Evolutionary conservation across 345 rosid genomes (phyloP), one percentile per base, ranked within the genome.

Genomic region (Acer yangbiense): DNA sequence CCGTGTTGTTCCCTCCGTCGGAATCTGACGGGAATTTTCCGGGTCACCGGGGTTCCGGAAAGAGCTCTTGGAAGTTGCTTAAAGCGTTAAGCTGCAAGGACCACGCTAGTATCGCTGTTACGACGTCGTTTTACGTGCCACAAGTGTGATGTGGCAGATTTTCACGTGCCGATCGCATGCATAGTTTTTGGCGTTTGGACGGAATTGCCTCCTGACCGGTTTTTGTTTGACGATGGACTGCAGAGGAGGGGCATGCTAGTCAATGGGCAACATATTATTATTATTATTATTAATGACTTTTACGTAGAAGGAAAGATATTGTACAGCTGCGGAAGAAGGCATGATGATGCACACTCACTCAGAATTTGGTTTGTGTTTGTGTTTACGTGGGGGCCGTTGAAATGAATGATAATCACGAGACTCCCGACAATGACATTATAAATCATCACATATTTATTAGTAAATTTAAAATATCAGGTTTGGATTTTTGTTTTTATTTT

Each of bases 11-110:
- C 35, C 80, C 86, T 0, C 29, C 84, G 39, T 20, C 65, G 71
- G 86, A 84, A 1, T 4, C 65, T 10, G 68, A 77, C 0, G 80
- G 76, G 41, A 82, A 78, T 2, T 25, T 65, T 5, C 81, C 87
- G 18, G 58, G 41, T 10, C 58, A 79, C 75, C 76, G 82, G 74
- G 82, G 78, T 46, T 57, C 89, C 12, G 72, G 88, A 48, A 85
- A 72, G 72, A 78, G 84, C 43, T 88, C 91, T 2, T 89, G 93
- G 85, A 81, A 52, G 72, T 68, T 93, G 62, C 86, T 93, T 58
- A 86, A 84, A 55, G 94, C 89, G 48, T 75, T 91, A 76, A 90
- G 96, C 71, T 93, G 98, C 85, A 85, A 84, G 65, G 90, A 84
- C 54, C 87, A 85, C 14, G 79, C 85, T 1, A 88, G 90, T 57